Evolutionary conservation across 805 yeast genomes (phyloP).

Genomic region (Candida succiphila): DNA sequence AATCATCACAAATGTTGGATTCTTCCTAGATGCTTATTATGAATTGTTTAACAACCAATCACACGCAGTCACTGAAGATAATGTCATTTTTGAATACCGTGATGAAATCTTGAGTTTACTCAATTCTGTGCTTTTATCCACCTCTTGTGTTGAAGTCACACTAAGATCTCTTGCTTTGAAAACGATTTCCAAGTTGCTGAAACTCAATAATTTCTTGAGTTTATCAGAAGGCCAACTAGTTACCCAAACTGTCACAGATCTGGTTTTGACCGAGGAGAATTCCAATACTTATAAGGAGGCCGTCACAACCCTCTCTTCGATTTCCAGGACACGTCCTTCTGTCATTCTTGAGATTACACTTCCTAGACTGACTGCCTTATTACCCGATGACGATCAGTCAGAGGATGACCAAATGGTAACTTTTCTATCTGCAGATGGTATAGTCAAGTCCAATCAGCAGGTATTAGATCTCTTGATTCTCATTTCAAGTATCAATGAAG

Average conservation of each 20-base stretch:
- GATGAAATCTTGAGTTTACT: conserved; percentile 61
- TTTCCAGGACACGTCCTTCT: conserved; percentile 28
- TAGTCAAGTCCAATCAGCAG: conserved; percentile 15
- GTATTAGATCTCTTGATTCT: conserved; percentile 25
- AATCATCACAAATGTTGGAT: conserved; percentile 49
- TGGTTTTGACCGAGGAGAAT: conserved; percentile 40
- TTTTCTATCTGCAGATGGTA: conserved; percentile 15
- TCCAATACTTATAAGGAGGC: conserved; percentile 44
- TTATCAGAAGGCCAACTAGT: conserved; percentile 50
- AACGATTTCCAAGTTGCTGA: conserved; percentile 49
- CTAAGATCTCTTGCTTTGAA: conserved; percentile 57
- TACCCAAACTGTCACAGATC: conserved; percentile 56
- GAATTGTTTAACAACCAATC: conserved; percentile 26
- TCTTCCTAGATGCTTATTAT: conserved; percentile 41
- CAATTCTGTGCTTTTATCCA: conserved; percentile 59
- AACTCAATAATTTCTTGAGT: conserved; percentile 37
- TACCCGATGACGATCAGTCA: conserved; percentile 33
- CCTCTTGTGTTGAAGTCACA: conserved; percentile 60
- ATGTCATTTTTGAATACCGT: conserved; percentile 36
- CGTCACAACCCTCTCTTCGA: conserved; percentile 40
- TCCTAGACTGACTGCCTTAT: conserved; percentile 38
- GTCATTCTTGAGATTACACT: conserved; percentile 40
- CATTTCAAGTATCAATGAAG: conserved; percentile 29
- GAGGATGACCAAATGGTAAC: conserved; percentile 3
- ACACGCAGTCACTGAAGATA: conserved; percentile 10